Evolutionary conservation across 106 monocot species (phyloP).

Genomic region (Allium sativum): DNA sequence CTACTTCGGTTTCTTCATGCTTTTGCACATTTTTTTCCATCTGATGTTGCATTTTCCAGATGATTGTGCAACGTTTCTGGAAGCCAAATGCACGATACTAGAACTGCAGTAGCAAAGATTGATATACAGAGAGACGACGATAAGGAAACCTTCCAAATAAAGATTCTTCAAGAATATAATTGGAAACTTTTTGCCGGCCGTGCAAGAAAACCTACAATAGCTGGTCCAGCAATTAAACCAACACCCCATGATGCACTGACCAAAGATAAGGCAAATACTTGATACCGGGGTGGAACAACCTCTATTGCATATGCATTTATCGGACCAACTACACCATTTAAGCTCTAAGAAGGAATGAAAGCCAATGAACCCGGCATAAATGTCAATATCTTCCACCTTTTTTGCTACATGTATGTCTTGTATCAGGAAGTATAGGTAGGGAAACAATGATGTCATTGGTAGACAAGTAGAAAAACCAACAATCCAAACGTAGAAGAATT

Average conservation of each 20-base stretch:
- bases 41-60: conserved; percentile 6
- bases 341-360: too few relatives aligned
- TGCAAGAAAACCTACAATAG: conserved; percentile 58
- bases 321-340: too few relatives aligned
- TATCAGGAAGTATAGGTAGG: too few relatives aligned
- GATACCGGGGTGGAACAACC: too few relatives aligned
- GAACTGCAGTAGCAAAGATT: conserved; percentile 18
- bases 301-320: too few relatives aligned
- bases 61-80: conserved; percentile 52
- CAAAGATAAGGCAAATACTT: too few relatives aligned
- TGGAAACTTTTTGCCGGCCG: conserved; percentile 85
- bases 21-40: conserved; percentile 11
- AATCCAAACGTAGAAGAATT: too few relatives aligned
- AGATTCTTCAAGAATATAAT: conserved; percentile 50
- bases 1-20: conserved; percentile 2
- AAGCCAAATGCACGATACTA: conserved; percentile 36
- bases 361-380: too few relatives aligned
- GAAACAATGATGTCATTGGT: too few relatives aligned
- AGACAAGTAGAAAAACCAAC: too few relatives aligned
- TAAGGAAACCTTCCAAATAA: conserved; percentile 63
- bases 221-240: conserved; percentile 59
- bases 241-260: conserved; percentile 54
- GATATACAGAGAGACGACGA: conserved; percentile 44
- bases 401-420: too few relatives aligned
- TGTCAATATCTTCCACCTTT: too few relatives aligned